Base-by-base conservation (phyloP, 805 yeast genomes). In the Cyberlindnera meyerae region DNA sequence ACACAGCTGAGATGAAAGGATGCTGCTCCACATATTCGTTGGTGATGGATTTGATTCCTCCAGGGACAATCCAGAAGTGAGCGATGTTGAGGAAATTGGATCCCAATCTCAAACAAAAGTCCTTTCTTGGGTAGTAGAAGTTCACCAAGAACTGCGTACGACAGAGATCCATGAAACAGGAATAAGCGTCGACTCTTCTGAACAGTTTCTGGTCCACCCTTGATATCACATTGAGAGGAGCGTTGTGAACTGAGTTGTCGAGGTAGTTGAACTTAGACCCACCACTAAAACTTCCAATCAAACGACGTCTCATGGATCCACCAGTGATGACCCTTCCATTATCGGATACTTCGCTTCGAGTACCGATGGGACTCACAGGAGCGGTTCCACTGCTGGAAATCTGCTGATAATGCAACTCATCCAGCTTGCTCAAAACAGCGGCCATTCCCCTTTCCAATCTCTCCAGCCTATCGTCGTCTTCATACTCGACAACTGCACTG, bases 61-160 rank as follows among this genome's bases (percentile, higher is more conserved):
- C 80, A 2, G 81, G 81, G 5, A 75, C 70, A 30, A 77, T 73
- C 78, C 80, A 77, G 49, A 70, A 73, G 47, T 73, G 79, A 4
- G 81, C 74, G 29, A 68, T 69, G 13, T 64, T 67, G 25, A 75
- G 51, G 42, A 75, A 77, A 18, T 69, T 68, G 38, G 65, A 62
- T 0, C 74, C 68, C 21, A 76, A 49, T 29, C 60, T 56, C 7
- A 71, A 54, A 44, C 77, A 72, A 6, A 75, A 51, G 8, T 47
- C 43, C 40, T 64, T 66, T 44, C 75, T 62, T 11, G 63, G 54
- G 22, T 61, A 57, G 45, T 68, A 75, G 54, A 74, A 75, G 31
- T 58, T 52, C 4, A 37, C 21, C 26, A 70, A 39, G 43, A 77
- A 75, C 36, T 70, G 70, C 12, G 64, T 61, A 43, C 73, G 58